Evolutionary conservation across 2,329 filamentous ascomycete genomes (phyloP), one percentile per base, ranked within the genome.

Genomic region (Xylaria sp.): DNA sequence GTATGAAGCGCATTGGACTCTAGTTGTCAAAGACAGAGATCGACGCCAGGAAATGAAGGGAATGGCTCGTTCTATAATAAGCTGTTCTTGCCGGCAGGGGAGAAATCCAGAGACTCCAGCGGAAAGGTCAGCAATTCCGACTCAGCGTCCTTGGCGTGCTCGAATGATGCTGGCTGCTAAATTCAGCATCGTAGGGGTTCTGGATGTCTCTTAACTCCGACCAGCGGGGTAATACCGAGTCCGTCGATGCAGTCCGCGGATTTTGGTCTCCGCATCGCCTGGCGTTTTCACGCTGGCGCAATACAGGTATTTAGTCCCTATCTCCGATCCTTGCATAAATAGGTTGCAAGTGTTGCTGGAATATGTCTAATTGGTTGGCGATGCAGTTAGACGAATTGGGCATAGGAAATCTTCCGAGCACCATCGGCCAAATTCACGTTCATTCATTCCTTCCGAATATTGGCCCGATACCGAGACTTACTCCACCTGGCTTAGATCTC

Each of bases 1-100:
- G 65, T 50, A 72, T 28, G 54, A 63, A 65, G 28, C 54, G 59
- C 70, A 72, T 72, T 15, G 52, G 61, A 18, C 50, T 23, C 44
- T 28, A 28, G 15, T 12, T 44, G 20, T 12, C 25, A 15, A 44
- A 12, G 20, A 39, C 3, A 20, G 9, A 25, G 54, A 57, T 13
- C 12, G 25, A 54, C 34, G 51, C n/a, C 25, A 23, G 8, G 25
- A 48, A 39, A 23, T 12, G 20, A 9, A 7, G 20, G 37, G 13
- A 12, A 31, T 41, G 23, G 13, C n/a, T 34, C 46, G 12, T 15
- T n/a, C 5, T 55, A 55, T 31, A 37, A 41, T 58, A 58, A 46
- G 20, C 23, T 48, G 6, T 10, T 57, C 20, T 57, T 25, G 41
- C 39, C 15, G 25, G 25, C 39, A 46, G 20, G 4, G 20, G n/a